Conservation (phyloP, 2,329 filamentous ascomycete genomes). For the Colletotrichum chlorophyti region DNA sequence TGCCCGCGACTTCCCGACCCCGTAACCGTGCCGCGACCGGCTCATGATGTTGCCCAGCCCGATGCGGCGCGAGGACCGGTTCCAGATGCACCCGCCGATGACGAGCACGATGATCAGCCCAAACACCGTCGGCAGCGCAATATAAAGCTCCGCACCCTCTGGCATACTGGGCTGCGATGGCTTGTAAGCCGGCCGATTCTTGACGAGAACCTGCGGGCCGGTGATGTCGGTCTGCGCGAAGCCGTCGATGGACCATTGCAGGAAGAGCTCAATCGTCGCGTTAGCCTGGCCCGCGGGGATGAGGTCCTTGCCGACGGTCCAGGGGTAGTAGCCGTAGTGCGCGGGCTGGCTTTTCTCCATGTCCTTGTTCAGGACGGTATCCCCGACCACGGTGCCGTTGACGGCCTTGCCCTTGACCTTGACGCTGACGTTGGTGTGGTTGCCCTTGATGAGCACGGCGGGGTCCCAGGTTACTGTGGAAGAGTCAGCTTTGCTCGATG, state of each 20-base stretch:
- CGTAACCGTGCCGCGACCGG: slow-evolving; percentile 52
- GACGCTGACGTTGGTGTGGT: slow-evolving; percentile 41
- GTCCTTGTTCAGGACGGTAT: slow-evolving; percentile 24
- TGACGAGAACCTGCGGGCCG: slow-evolving; percentile 51
- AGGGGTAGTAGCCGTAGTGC: slow-evolving; percentile 40
- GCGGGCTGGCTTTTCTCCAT: slow-evolving; percentile 21
- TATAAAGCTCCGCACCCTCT: slow-evolving; percentile 51
- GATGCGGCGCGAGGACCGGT: slow-evolving; percentile 57
- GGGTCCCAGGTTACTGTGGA: slow-evolving; percentile 64
- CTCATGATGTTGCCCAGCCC: slow-evolving; percentile 59
- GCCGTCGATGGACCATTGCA: slow-evolving; percentile 41
- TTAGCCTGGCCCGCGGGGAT: slow-evolving; percentile 34
- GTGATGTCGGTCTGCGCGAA: slow-evolving; percentile 40
- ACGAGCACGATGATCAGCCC: slow-evolving; percentile 54
- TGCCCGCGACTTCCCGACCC: slow-evolving; percentile 45
- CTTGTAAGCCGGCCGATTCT: slow-evolving; percentile 41
- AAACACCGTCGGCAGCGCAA: slow-evolving; percentile 60
- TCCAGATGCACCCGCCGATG: slow-evolving; percentile 62
- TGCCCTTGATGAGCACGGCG: slow-evolving; percentile 52
- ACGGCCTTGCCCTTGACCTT: slow-evolving; percentile 45
- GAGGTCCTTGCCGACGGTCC: slow-evolving; percentile 36
- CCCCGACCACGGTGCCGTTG: slow-evolving; percentile 42
- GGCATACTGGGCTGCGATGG: slow-evolving; percentile 41
- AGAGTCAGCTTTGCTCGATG: slow-evolving; percentile 3
- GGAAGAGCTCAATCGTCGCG: slow-evolving; percentile 35